A percentile compares a stretch with the other conserved stretches of the same genome.
These are phyloP conservation scores for Parathielavia hyrcaniae DNA, from an alignment of 495 filamentous ascomycete genomes.

Conservation along the genomic window DNA sequence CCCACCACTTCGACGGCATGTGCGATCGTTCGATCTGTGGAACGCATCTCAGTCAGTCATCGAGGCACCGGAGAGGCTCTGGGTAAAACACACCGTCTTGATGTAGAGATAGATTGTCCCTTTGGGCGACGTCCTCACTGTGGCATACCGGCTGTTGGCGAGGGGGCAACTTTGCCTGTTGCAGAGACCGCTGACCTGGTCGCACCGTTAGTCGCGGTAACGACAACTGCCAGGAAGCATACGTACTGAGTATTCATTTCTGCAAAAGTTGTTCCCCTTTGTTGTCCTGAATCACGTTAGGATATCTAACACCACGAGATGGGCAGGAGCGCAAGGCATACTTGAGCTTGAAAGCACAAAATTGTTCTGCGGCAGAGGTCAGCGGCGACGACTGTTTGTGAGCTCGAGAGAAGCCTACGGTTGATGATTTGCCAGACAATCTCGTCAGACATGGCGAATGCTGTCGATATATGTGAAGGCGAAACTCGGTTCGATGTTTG, in stretches of 20 bases:
- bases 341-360: conserved; percentile 96
- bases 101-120: conserved; percentile 92
- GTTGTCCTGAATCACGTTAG: conserved; percentile 55
- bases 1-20: conserved; percentile 89
- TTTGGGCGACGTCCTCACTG: conserved; percentile 73
- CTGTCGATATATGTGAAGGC: neutral
- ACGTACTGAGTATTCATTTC: conserved; percentile 59
- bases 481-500: neutral
- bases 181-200: conserved; percentile 73
- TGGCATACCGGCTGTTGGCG: conserved; percentile 92
- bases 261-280: conserved; percentile 91
- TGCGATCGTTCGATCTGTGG: conserved; percentile 65
- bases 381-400: conserved; percentile 2
- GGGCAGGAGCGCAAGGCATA: conserved; percentile 37
- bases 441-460: conserved; percentile 63
- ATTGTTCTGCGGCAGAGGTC: conserved; percentile 56
- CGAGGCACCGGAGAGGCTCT: neutral
- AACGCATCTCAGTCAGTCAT: neutral
- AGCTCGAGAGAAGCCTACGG: conserved; percentile 19
- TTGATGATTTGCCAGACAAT: conserved; percentile 71
- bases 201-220: neutral
- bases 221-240: neutral
- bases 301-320: conserved; percentile 19
- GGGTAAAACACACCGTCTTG: conserved; percentile 60
- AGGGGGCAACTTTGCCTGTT: conserved; percentile 92